A percentile compares a stretch with the other conserved stretches of the same genome.
Conservation (phyloP, 306 rosid genomes). For the Canavalia ensiformis region DNA sequence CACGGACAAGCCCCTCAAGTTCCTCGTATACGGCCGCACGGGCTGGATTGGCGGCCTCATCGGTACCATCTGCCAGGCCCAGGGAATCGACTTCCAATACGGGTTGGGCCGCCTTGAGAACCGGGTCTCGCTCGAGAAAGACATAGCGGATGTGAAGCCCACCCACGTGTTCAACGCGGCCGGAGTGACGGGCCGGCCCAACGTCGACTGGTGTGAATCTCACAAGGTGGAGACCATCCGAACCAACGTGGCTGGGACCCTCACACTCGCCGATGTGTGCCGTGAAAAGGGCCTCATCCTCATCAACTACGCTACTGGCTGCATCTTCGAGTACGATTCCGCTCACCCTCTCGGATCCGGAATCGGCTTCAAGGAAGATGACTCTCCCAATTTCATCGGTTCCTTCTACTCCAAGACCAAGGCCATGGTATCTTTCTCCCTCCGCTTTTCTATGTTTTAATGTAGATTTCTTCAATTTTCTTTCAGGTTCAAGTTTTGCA, state of each 20-base stretch:
- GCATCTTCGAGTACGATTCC: slow-evolving; percentile 88
- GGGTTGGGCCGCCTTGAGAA: slow-evolving; percentile 86
- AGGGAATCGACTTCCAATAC: slow-evolving; percentile 63
- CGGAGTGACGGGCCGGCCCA: slow-evolving; percentile 92
- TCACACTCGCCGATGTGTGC: slow-evolving; percentile 84
- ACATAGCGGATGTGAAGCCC: slow-evolving; percentile 66
- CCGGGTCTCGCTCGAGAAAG: slow-evolving; percentile 69
- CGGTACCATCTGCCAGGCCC: slow-evolving; percentile 66
- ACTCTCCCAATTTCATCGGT: slow-evolving; percentile 78
- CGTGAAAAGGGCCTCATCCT: slow-evolving; percentile 65
- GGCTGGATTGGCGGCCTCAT: slow-evolving; percentile 95
- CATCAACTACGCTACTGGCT: slow-evolving; percentile 86
- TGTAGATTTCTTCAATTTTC: not conserved
- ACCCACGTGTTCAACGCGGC: slow-evolving; percentile 93
- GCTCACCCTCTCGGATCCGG: slow-evolving; percentile 72
- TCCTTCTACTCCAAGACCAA: slow-evolving; percentile 94
- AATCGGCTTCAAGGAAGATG: slow-evolving; percentile 83
- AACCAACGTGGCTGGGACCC: slow-evolving; percentile 82
- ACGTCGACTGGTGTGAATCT: slow-evolving; percentile 96
- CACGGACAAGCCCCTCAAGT: slow-evolving; percentile 55
- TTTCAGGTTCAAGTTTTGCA: not conserved
- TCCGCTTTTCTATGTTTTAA: not conserved
- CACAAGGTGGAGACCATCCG: slow-evolving; percentile 90
- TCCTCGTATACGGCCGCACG: slow-evolving; percentile 85
- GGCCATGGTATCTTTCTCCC: slow-evolving; percentile 68